Evolutionary conservation across 352 stramenopile species (phyloP).

Genomic region (Plasmopara muralis): DNA sequence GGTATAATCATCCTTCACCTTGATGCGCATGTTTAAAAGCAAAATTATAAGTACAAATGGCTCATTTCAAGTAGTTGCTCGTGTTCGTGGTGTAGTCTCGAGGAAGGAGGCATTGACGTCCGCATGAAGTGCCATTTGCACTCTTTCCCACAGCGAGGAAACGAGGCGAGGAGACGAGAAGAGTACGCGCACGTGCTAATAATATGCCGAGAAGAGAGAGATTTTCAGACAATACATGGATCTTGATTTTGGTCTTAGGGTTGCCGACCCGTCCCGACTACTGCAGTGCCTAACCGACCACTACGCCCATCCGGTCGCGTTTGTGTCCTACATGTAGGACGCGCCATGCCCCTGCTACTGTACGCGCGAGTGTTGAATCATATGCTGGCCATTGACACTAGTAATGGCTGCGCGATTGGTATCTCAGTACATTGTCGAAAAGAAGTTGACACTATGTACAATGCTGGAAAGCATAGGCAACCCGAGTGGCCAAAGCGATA

Average conservation of each 20-base stretch:
- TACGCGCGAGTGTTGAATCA: too few species aligned
- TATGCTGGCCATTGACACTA: neutral
- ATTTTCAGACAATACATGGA: neutral
- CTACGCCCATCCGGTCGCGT: too few species aligned
- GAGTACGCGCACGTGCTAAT: slow-evolving; percentile 26
- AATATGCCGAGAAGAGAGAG: slow-evolving; percentile 23
- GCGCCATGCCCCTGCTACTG: too few species aligned
- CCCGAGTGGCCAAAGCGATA: too few species aligned
- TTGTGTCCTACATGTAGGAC: neutral
- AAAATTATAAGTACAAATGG: slow-evolving; percentile 44
- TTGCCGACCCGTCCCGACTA: too few species aligned
- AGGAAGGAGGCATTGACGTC: slow-evolving; percentile 5
- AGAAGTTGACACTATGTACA: too few species aligned
- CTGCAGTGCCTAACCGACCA: too few species aligned
- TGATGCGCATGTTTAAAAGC: slow-evolving; percentile 38
- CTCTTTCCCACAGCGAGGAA: slow-evolving; percentile 8
- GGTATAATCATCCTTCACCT: slow-evolving; percentile 31
- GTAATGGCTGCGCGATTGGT: neutral
- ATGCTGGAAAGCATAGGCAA: too few species aligned
- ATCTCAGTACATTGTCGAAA: too few species aligned
- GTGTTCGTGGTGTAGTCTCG: slow-evolving; percentile 4
- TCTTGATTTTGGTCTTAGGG: too few species aligned
- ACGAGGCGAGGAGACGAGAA: slow-evolving; percentile 19
- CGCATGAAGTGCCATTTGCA: neutral
- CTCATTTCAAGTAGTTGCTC: slow-evolving; percentile 27